A percentile compares a stretch with the other conserved stretches of the same genome.
Evolutionary conservation across 1,139 yeast genomes (phyloP).

Genomic region (Taphrina populina): DNA sequence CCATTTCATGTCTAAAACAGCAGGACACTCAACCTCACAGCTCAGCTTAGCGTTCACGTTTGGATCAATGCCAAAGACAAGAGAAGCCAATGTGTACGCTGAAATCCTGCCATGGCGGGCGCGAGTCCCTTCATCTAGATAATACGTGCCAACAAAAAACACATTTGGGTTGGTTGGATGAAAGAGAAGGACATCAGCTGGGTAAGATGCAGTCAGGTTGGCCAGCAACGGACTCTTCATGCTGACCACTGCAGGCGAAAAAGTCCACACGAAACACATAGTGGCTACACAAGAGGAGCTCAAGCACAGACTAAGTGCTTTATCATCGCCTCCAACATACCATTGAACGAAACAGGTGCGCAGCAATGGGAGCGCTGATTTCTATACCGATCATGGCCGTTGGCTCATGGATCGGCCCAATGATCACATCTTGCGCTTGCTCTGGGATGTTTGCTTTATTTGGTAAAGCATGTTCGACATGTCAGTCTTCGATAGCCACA

Average conservation of each 20-base stretch:
- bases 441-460: conserved; percentile 27
- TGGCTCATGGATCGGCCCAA: conserved; percentile 30
- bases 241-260: too few species aligned
- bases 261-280: too few species aligned
- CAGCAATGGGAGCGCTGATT: conserved; percentile 26
- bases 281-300: too few species aligned
- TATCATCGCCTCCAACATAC: too few species aligned
- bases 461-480: conserved; percentile 48
- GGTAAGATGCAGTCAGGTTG: conserved; percentile 8
- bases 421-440: conserved; percentile 31
- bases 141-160: conserved; percentile 33
- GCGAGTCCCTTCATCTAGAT: conserved; percentile 23
- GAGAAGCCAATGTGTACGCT: conserved; percentile 1
- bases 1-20: conserved; percentile 35
- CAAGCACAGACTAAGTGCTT: too few species aligned
- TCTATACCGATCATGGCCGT: conserved; percentile 30
- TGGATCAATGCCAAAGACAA: background rate
- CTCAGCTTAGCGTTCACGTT: background rate
- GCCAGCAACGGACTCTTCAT: too few species aligned
- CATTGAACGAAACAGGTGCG: too few species aligned
- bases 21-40: conserved; percentile 24
- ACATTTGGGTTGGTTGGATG: conserved; percentile 8
- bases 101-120: conserved; percentile 21
- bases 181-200: conserved; percentile 32
- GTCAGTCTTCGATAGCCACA: conserved; percentile 71